phyloP scores from a whole-genome alignment of 176 grass and related monocot species.

The Chrysopogon serrulatus region DNA sequence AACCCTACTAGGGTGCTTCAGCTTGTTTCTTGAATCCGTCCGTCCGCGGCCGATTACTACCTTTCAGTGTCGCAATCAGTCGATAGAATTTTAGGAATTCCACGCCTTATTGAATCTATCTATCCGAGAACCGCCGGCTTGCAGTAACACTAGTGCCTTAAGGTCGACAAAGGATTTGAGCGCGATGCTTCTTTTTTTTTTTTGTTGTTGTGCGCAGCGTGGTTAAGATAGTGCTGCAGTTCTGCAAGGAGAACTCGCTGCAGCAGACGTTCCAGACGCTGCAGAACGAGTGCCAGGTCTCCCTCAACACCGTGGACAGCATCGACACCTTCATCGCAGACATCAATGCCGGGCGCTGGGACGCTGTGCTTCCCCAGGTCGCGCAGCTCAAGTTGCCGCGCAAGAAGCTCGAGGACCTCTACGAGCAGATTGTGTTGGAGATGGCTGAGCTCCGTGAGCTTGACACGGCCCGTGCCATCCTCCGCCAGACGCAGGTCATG shows the following conservation, averaged over 20 bases:
- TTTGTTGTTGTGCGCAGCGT: constrained; percentile 46
- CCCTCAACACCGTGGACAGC: constrained; percentile 90
- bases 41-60: not conserved
- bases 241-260: constrained; percentile 99
- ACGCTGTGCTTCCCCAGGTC: constrained; percentile 88
- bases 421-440: constrained; percentile 98
- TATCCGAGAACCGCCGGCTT: not conserved
- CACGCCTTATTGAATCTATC: constrained; percentile 10
- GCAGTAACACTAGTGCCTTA: not conserved
- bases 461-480: constrained; percentile 82
- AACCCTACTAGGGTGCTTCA: constrained; percentile 18
- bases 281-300: constrained; percentile 96
- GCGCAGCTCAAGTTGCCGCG: constrained; percentile 85
- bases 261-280: constrained; percentile 96
- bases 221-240: constrained; percentile 97
- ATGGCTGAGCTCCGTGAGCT: constrained; percentile 97
- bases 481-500: constrained; percentile 97
- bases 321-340: constrained; percentile 75
- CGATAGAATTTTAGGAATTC: not conserved
- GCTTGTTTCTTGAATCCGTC: not conserved
- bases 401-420: constrained; percentile 94
- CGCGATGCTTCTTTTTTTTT: not conserved
- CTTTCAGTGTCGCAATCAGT: not conserved
- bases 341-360: constrained; percentile 89
- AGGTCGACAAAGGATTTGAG: not conserved